Percentiles rank a stretch among this genome's conserved stretches.
These are phyloP conservation scores for Rhizophagus prolifer DNA, from an alignment of 192 early-diverging fungal species.

Conservation along the genomic window DNA sequence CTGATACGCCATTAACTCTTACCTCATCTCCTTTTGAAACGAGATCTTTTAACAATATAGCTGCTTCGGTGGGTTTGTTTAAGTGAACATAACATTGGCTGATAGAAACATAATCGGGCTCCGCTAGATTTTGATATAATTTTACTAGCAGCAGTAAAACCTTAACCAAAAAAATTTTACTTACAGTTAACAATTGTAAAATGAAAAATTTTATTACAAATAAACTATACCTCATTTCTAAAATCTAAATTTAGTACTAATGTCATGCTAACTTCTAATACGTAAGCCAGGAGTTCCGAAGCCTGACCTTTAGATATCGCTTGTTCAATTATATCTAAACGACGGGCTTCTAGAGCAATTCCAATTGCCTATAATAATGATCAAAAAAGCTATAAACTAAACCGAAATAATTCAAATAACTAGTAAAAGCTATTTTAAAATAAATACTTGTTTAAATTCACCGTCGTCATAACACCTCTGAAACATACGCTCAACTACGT, in stretches of 20 bases:
- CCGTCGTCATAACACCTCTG: slow-evolving; percentile 81
- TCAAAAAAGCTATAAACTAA: not conserved
- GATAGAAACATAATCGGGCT: slow-evolving; percentile 91
- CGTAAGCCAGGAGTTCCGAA: slow-evolving; percentile 74
- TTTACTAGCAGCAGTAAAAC: slow-evolving; percentile 73
- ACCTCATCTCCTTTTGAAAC: slow-evolving; percentile 61
- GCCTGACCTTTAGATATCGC: slow-evolving; percentile 73
- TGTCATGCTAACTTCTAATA: slow-evolving; percentile 83
- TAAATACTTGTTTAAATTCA: slow-evolving; percentile 76
- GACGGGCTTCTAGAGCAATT: slow-evolving; percentile 89
- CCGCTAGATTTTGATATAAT: slow-evolving; percentile 66
- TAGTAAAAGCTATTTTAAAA: not conserved
- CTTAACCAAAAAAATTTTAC: slow-evolving; percentile 32
- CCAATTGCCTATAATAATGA: slow-evolving; percentile 72
- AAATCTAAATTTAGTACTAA: slow-evolving; percentile 80
- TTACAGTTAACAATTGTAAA: not conserved
- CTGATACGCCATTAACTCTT: slow-evolving; percentile 86
- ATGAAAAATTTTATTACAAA: not conserved
- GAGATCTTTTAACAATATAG: slow-evolving; percentile 73
- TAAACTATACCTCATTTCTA: slow-evolving; percentile 66
- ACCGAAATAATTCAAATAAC: not conserved
- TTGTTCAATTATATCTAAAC: slow-evolving; percentile 89
- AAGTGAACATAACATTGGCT: slow-evolving; percentile 91
- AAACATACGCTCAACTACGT: slow-evolving; percentile 95
- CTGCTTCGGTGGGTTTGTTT: slow-evolving; percentile 73